Evolutionary conservation across 108 stramenopile genomes (phyloP).

Genomic region (Bacterosira constricta): DNA sequence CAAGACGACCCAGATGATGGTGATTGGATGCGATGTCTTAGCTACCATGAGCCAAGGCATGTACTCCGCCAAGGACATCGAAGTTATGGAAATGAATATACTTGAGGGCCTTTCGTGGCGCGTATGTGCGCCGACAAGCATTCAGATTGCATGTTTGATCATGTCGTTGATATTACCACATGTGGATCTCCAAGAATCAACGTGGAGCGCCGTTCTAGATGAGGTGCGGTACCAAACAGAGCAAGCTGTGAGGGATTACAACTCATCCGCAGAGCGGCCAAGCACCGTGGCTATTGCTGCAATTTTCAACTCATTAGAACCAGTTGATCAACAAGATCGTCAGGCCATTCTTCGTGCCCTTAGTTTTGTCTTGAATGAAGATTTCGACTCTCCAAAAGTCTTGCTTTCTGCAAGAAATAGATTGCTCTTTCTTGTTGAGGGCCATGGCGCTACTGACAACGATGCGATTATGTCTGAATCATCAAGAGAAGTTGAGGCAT

Average conservation of each 20-base stretch:
- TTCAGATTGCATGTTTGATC: conserved; percentile 26
- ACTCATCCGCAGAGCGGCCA: conserved; percentile 17
- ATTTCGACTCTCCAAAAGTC: not conserved
- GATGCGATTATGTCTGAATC: too few species aligned
- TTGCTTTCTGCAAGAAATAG: not conserved
- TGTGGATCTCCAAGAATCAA: not conserved
- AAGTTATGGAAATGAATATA: conserved; percentile 54
- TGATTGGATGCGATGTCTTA: conserved; percentile 49
- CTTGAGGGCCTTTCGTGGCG: conserved; percentile 45
- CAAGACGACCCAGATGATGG: conserved; percentile 61
- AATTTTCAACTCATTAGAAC: conserved; percentile 46
- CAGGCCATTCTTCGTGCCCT: not conserved
- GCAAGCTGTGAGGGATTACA: conserved; percentile 34
- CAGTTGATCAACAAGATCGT: not conserved
- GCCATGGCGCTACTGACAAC: not conserved
- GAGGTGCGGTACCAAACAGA: conserved; percentile 42
- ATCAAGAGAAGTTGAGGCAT: not conserved
- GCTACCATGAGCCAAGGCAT: conserved; percentile 53
- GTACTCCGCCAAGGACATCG: conserved; percentile 55
- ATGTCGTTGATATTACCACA: conserved; percentile 12
- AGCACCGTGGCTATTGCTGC: conserved; percentile 44
- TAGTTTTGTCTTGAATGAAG: not conserved
- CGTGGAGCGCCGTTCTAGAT: conserved; percentile 24
- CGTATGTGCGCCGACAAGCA: conserved; percentile 33
- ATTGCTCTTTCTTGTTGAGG: not conserved